Conservation (phyloP, 208 protist genomes). For the Leishmania major region DNA sequence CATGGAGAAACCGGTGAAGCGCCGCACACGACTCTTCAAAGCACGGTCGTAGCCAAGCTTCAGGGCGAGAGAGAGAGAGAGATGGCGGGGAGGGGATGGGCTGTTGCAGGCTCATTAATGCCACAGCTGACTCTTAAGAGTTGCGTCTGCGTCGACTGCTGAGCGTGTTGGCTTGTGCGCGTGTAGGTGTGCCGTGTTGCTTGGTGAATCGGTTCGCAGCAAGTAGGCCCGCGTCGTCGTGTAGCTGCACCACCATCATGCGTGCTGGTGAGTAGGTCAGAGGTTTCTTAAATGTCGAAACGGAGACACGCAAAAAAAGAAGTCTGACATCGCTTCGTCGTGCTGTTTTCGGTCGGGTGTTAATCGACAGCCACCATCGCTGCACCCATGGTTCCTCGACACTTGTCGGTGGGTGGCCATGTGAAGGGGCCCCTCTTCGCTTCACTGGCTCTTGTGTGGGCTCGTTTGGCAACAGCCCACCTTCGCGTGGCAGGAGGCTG, state of each 20-base stretch:
- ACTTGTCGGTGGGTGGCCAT: neutral
- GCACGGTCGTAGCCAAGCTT: constrained; percentile 1
- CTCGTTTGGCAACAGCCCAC: neutral
- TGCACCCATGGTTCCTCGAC: neutral
- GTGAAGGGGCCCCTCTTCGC: neutral
- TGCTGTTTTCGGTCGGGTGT: neutral
- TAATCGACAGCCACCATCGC: neutral
- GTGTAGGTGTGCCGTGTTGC: neutral
- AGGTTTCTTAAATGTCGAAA: neutral
- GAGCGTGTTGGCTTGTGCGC: neutral
- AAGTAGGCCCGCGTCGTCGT: neutral
- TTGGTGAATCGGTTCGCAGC: neutral
- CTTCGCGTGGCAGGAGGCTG: neutral
- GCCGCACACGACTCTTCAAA: constrained; percentile 78
- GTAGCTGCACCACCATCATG: neutral
- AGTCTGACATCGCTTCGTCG: neutral
- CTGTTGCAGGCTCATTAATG: neutral
- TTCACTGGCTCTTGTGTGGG: too few relatives aligned
- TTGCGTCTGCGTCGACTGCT: neutral
- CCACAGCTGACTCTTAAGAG: neutral
- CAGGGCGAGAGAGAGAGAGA: neutral
- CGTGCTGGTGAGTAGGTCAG: neutral
- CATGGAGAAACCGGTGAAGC: constrained; percentile 45
- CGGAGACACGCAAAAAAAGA: neutral
- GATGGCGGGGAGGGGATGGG: neutral